These are phyloP conservation scores for Hypoxylon perforatum DNA, from an alignment of 495 filamentous ascomycete species.

Conservation along the genomic window DNA sequence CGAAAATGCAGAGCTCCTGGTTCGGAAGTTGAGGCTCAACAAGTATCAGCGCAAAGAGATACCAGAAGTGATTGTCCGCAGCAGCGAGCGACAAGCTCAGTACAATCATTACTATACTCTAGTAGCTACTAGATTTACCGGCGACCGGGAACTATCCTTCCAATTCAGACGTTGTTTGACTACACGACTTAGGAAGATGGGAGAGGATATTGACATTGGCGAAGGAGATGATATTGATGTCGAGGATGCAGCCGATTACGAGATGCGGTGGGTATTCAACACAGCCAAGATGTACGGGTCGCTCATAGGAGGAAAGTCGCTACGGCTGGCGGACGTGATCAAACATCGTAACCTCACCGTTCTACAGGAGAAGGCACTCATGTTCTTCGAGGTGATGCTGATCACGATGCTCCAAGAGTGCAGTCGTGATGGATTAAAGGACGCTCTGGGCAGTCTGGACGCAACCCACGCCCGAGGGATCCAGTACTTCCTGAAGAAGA, in stretches of 20 bases:
- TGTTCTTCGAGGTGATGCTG: constrained; percentile 82
- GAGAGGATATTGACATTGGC: constrained; percentile 73
- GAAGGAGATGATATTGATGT: constrained; percentile 61
- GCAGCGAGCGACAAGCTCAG: constrained; percentile 79
- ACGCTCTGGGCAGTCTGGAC: constrained; percentile 35
- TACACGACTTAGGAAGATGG: constrained; percentile 87
- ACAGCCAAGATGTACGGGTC: constrained; percentile 86
- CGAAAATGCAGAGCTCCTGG: constrained; percentile 80
- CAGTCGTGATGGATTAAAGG: constrained; percentile 28
- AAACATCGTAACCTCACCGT: constrained; percentile 82
- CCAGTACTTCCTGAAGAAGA: constrained; percentile 81
- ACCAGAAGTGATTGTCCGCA: constrained; percentile 87
- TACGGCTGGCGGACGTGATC: constrained; percentile 70
- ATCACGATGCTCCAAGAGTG: constrained; percentile 76
- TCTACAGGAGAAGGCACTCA: constrained; percentile 78
- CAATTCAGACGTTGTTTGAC: constrained; percentile 88
- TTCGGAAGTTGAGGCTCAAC: constrained; percentile 86
- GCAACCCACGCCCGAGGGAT: constrained; percentile 75
- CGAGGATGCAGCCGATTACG: constrained; percentile 58
- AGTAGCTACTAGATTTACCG: constrained; percentile 79
- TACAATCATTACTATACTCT: constrained; percentile 97
- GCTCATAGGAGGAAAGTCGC: constrained; percentile 72
- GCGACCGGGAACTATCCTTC: constrained; percentile 76
- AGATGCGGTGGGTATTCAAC: constrained; percentile 81
- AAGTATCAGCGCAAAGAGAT: constrained; percentile 87